These are phyloP conservation scores for Acacia confusa DNA, from an alignment of 306 rosid species.

Conservation along the genomic window DNA sequence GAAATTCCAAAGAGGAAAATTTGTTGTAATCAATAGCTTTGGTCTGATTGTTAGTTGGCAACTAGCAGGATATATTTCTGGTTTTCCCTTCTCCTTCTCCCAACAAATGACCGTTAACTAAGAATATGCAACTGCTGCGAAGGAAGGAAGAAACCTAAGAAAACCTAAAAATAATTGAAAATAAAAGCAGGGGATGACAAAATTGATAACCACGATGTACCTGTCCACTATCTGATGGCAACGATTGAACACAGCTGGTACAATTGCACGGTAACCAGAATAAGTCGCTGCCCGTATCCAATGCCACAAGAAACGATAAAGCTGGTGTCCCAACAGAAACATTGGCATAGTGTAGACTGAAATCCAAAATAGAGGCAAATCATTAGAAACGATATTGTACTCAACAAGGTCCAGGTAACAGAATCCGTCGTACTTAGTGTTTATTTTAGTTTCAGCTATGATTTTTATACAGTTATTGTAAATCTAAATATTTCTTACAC, in stretches of 20 bases:
- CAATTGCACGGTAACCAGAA: slow-evolving; percentile 97
- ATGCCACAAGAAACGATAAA: slow-evolving; percentile 73
- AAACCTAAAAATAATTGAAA: background rate
- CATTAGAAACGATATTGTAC: background rate
- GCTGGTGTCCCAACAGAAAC: slow-evolving; percentile 86
- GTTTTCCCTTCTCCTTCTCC: background rate
- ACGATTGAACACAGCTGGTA: slow-evolving; percentile 42
- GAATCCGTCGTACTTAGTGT: background rate
- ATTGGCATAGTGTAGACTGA: slow-evolving; percentile 92
- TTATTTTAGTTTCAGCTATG: background rate
- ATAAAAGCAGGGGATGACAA: background rate
- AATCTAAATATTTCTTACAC: background rate
- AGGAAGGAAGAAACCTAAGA: background rate
- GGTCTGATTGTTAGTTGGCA: background rate
- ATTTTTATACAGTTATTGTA: background rate
- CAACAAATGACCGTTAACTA: background rate
- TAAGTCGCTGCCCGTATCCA: slow-evolving; percentile 94
- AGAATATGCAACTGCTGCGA: background rate
- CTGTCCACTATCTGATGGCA: slow-evolving; percentile 33
- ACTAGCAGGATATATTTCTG: background rate
- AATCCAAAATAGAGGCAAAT: slow-evolving; percentile 21
- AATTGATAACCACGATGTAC: slow-evolving; percentile 33
- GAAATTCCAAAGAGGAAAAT: background rate
- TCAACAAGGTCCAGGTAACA: background rate
- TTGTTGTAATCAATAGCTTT: background rate